A percentile compares a stretch with the other conserved stretches of the same genome.
These are phyloP conservation scores for Globisporangium solare DNA, from an alignment of 352 stramenopile genomes.

Conservation along the genomic window DNA sequence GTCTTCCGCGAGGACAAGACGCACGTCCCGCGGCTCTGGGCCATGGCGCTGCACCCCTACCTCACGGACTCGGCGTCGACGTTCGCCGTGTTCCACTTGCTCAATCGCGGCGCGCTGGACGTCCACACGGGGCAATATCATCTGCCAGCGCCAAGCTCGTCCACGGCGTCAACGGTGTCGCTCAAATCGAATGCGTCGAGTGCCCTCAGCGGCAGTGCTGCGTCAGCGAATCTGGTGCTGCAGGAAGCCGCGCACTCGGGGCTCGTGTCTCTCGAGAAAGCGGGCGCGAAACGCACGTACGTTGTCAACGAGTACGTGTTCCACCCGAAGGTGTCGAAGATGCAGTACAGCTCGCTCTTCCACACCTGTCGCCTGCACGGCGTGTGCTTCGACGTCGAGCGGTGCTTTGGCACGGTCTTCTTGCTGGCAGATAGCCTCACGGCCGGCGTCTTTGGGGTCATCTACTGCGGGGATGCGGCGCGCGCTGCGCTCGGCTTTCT, in stretches of 20 bases:
- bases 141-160: slow-evolving; percentile 14
- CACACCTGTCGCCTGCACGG: slow-evolving; percentile 83
- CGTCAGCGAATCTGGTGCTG: slow-evolving; percentile 16
- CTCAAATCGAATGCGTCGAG: neutral
- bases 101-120: slow-evolving; percentile 42
- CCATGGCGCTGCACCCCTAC: slow-evolving; percentile 66
- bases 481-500: slow-evolving; percentile 50
- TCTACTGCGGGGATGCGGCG: slow-evolving; percentile 56
- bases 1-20: slow-evolving; percentile 61
- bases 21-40: slow-evolving; percentile 56
- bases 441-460: slow-evolving; percentile 62
- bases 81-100: slow-evolving; percentile 68
- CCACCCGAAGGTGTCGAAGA: slow-evolving; percentile 76
- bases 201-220: neutral
- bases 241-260: slow-evolving; percentile 26
- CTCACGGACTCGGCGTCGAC: slow-evolving; percentile 71
- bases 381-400: slow-evolving; percentile 83
- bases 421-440: slow-evolving; percentile 77
- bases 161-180: slow-evolving; percentile 9
- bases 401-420: slow-evolving; percentile 63
- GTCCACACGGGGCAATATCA: slow-evolving; percentile 29
- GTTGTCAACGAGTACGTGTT: slow-evolving; percentile 72
- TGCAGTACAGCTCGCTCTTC: slow-evolving; percentile 83
- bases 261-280: slow-evolving; percentile 11
- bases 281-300: slow-evolving; percentile 41